Base-by-base conservation (phyloP, 306 rosid species). In the Cicer arietinum region DNA sequence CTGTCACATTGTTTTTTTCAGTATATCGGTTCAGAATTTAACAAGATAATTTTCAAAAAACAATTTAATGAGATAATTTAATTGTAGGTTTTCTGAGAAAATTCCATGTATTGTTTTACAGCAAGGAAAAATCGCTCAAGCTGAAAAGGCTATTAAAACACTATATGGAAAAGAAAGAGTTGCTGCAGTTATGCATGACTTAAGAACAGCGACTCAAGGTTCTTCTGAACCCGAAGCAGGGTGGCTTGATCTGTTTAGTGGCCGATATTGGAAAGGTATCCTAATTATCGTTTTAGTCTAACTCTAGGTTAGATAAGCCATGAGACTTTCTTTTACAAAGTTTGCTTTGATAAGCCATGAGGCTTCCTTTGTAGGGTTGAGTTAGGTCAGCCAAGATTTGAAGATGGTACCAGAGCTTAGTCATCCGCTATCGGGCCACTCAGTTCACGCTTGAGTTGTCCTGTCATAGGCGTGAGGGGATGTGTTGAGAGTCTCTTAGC, bases 221-320 rank as follows among this genome's bases (percentile, higher is more conserved):
- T 90, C 98, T 48, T 73, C 85, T 59, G 98, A 94, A 82, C 86
- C 97, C 43, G 98, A 94, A 80, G 97, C 98, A 2, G 95, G 97
- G 71, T 94, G 98, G 98, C 80, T 92, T 71, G 98, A 94, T 87
- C 83, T 94, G 82, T 94, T 94, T 77, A 87, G 96, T 76, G 86
- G 89, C 83, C 94, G 98, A 77, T 94, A 94, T 53, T 69, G 93
- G 93, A 94, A 91, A 89, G 95, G 98, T 91, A 88, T 57, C 43
- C 35, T 46, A 35, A 16, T 56, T 35, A 53, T 48, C 77, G 12
- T 46, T 78, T 57, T 0, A 4, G 30, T 59, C 30, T 67, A 17
- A 70, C 62, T 83, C 57, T 2, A 18, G 58, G 40, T 35, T 42
- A 44, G 76, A 44, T 44, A 71, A 30, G 6, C 10, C 22, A 16